phyloP scores from a whole-genome alignment of 1,284 basidiomycete genomes.

The Cystobasidium slooffiae region DNA sequence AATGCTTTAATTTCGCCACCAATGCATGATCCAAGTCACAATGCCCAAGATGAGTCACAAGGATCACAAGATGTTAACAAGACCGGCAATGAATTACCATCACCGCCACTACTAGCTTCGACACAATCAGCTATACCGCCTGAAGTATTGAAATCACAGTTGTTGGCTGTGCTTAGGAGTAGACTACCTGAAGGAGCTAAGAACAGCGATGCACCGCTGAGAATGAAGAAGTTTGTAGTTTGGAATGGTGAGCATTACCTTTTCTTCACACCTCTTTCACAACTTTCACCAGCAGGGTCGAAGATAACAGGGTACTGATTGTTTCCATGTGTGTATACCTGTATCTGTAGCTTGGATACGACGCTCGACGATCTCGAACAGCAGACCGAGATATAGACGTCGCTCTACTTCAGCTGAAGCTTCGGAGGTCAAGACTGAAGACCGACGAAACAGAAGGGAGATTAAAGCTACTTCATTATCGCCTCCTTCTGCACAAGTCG shows the following conservation, averaged over 20 bases:
- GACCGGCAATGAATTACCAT: background rate
- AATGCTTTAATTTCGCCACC: background rate
- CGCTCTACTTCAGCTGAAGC: conserved; percentile 6
- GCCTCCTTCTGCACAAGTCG: background rate
- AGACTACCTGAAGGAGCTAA: conserved; percentile 16
- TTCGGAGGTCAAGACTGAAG: background rate
- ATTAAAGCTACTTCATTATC: background rate
- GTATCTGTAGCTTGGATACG: background rate
- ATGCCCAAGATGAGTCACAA: background rate
- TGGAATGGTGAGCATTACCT: conserved; percentile 33
- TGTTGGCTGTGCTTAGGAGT: conserved; percentile 35
- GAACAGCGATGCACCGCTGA: conserved; percentile 19
- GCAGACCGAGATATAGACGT: conserved; percentile 2
- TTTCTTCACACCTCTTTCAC: background rate
- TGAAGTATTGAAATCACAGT: conserved; percentile 31
- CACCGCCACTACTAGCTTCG: background rate
- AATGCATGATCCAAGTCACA: background rate
- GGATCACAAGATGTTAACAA: background rate
- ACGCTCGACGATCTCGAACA: background rate
- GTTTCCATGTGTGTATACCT: background rate
- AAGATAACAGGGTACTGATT: background rate
- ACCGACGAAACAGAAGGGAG: too few species aligned
- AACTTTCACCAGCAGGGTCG: too few species aligned
- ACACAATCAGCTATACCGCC: background rate
- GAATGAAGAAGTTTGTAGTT: conserved; percentile 44